Evolutionary conservation across 2,329 filamentous ascomycete species (phyloP), one percentile per base, ranked within the genome.

Genomic region (Phialophora tarda): DNA sequence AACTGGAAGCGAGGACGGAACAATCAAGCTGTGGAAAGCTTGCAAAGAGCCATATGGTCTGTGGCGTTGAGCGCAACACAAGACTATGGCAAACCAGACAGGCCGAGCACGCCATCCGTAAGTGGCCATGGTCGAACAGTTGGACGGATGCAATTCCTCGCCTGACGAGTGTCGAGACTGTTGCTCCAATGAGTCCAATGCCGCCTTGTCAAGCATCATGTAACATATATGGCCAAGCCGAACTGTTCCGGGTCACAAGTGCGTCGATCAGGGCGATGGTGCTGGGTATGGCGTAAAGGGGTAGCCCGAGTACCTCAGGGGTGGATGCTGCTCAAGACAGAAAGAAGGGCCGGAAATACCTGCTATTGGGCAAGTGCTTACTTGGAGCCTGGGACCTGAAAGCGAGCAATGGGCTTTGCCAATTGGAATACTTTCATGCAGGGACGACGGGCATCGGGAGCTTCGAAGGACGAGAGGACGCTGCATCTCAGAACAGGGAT

Each of bases 1-100:
- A 1, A 99, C 95, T 1, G 95, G 92, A 32, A 97, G 93, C 57
- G 95, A 99, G 77, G 95, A 99, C 74, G 95, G 95, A 48, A 99
- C 95, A 0, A 96, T 99, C 78, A 99, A 99, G 81, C 83, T 99
- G 72, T 90, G 88, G 88, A 90, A 90, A 77, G 87, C 87, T 67
- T 88, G 86, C 59, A 82, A 82, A 54, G 86, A 87, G 53, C 82
- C 86, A 1, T 90, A 90, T 75, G 88, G 88, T 17, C 77, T 90
- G 23, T 90, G 88, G 88, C 83, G 84, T 72, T 89, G 65, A 67
- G 38, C 48, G 11, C 4, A 23, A 11, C 30, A 30, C 41, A 23
- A 61, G n/a, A 8, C 10, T 12, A 24, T 44, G 21, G 51, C 59
- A 12, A 21, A 21, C 17, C 28, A 55, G 48, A 51, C 48, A 14